phyloP scores from a whole-genome alignment of 768 basidiomycete genomes.

The Nidularia pulvinata region DNA sequence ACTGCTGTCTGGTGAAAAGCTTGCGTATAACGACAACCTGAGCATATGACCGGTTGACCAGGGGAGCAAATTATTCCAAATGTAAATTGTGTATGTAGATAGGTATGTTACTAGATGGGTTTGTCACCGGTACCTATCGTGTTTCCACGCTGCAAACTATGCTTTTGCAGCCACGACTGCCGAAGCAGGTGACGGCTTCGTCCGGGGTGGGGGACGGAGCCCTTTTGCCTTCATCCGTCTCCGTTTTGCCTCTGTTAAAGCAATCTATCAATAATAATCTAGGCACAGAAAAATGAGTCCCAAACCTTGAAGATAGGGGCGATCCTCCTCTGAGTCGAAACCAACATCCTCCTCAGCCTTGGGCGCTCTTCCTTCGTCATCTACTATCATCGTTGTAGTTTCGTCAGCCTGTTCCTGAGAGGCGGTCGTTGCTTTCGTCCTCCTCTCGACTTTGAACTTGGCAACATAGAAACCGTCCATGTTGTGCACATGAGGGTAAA shows the following conservation, averaged over 20 bases:
- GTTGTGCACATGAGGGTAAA: slow-evolving; percentile 98
- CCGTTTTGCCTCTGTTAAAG: slow-evolving; percentile 65
- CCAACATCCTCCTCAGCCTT: slow-evolving; percentile 39
- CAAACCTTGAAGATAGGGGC: slow-evolving; percentile 78
- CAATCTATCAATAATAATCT: slow-evolving; percentile 6
- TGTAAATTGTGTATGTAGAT: too few relatives aligned
- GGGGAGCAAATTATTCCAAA: too few relatives aligned
- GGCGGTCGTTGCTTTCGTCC: slow-evolving; percentile 44
- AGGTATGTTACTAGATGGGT: too few relatives aligned
- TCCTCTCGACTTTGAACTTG: slow-evolving; percentile 94
- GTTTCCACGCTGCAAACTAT: slow-evolving; percentile 7
- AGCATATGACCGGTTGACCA: too few relatives aligned
- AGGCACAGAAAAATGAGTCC: slow-evolving; percentile 10
- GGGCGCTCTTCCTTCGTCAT: slow-evolving; percentile 22
- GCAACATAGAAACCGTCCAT: slow-evolving; percentile 99
- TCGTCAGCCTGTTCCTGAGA: slow-evolving; percentile 23
- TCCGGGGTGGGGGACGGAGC: slow-evolving; percentile 61
- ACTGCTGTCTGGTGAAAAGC: too few relatives aligned
- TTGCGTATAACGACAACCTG: too few relatives aligned
- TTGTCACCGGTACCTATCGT: not conserved
- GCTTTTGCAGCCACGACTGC: slow-evolving; percentile 19
- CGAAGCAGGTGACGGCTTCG: slow-evolving; percentile 21
- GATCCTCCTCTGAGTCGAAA: slow-evolving; percentile 81
- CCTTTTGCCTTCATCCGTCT: slow-evolving; percentile 77
- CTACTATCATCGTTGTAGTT: slow-evolving; percentile 18